These are phyloP conservation scores for Chaetomiaceae sp. DNA, from an alignment of 2,329 filamentous ascomycete genomes.

Conservation along the genomic window DNA sequence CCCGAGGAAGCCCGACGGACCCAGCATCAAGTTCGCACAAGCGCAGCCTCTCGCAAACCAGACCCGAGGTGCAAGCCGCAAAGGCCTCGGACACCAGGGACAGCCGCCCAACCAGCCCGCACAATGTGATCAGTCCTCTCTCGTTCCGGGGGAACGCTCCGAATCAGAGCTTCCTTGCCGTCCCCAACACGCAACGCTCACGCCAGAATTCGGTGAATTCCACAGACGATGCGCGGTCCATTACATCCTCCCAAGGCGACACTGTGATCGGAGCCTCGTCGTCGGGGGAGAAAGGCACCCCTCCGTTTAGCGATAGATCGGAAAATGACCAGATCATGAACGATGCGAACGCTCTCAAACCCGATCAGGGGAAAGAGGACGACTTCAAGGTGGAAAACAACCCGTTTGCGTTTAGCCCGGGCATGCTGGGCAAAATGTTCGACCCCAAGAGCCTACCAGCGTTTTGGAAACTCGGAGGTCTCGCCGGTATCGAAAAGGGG, in stretches of 20 bases:
- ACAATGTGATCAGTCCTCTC: constrained; percentile 63
- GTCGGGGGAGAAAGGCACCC: constrained; percentile 38
- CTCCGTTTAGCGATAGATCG: constrained; percentile 32
- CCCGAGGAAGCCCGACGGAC: constrained; percentile 29
- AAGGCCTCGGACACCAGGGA: constrained; percentile 62
- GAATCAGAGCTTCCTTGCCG: constrained; percentile 56
- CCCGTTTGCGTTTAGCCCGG: constrained; percentile 79
- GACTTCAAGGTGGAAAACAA: constrained; percentile 76
- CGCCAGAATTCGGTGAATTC: constrained; percentile 68
- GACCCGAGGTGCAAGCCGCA: constrained; percentile 48
- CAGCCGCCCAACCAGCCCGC: constrained; percentile 65
- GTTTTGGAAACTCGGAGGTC: constrained; percentile 74
- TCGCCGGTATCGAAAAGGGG: constrained; percentile 73
- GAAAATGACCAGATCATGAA: constrained; percentile 56
- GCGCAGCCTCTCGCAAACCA: constrained; percentile 28
- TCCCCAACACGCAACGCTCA: constrained; percentile 58
- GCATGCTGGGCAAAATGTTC: constrained; percentile 79
- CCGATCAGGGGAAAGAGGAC: constrained; percentile 69
- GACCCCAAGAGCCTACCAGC: constrained; percentile 84
- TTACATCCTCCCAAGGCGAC: constrained; percentile 57
- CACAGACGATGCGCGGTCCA: constrained; percentile 55
- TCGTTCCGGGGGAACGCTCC: constrained; percentile 44
- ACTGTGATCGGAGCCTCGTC: constrained; percentile 53
- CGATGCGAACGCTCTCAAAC: constrained; percentile 65
- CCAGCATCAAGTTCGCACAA: constrained; percentile 25